Conservation (phyloP, 805 yeast genomes). For the Blastobotrys robertii region DNA sequence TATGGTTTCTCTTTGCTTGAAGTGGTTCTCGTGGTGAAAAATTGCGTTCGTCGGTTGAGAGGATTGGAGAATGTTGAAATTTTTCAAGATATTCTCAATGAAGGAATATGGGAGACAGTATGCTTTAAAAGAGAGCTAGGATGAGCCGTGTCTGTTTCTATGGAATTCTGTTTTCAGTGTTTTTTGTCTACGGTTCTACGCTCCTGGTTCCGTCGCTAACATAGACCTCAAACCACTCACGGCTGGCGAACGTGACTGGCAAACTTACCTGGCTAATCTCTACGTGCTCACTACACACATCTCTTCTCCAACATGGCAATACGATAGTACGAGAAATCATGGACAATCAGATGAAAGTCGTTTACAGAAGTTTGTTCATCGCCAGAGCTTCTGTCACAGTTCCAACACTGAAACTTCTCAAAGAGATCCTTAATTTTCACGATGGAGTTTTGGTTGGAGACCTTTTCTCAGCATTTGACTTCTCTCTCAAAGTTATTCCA, state of each 20-base stretch:
- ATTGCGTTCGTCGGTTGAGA: too few relatives aligned
- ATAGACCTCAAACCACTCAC: conserved; percentile 7
- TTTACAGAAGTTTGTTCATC: conserved; percentile 58
- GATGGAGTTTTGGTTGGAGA: conserved; percentile 45
- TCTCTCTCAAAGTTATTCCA: conserved; percentile 50
- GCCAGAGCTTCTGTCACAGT: conserved; percentile 48
- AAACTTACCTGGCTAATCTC: conserved; percentile 28
- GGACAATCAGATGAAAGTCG: conserved; percentile 45
- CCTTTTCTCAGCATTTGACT: conserved; percentile 58
- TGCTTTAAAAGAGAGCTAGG: too few relatives aligned
- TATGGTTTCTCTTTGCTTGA: too few relatives aligned
- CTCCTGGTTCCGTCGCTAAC: too few relatives aligned
- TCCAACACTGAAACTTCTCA: conserved; percentile 51
- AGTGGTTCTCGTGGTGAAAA: too few relatives aligned
- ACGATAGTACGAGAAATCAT: conserved; percentile 45
- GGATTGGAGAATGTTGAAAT: too few relatives aligned
- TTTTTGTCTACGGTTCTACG: too few relatives aligned
- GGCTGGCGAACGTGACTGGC: conserved; percentile 24
- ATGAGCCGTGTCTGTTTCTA: too few relatives aligned
- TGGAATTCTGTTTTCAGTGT: too few relatives aligned
- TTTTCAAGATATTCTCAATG: too few relatives aligned
- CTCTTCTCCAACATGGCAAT: conserved; percentile 22
- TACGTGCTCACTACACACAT: conserved; percentile 31
- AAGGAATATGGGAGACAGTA: too few relatives aligned
- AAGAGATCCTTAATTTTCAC: conserved; percentile 40